Base-by-base conservation (phyloP, 345 rosid species). In the Melaleuca quinquenervia region DNA sequence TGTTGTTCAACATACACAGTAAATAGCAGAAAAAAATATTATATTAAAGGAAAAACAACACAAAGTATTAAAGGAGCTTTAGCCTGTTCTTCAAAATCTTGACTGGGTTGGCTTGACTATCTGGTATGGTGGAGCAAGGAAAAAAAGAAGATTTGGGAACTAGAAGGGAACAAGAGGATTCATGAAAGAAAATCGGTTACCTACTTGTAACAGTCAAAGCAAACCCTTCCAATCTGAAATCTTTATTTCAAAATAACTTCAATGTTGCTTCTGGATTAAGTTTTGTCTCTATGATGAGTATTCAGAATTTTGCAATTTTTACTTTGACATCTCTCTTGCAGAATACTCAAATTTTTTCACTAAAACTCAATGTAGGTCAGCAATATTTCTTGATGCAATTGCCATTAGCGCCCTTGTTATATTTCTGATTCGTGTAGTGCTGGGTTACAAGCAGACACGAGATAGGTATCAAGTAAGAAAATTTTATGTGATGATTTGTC, bases 401-500 rank as follows among this genome's bases (percentile, higher is more conserved):
- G 98, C 98, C 52, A 55, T 92, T 86, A 89, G 93, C 86, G 99
- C 98, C 84, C 96, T 97, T 52, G 90, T 97, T 91, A 91, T 97
- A 84, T 95, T 92, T 87, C 94, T 91, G 84, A 89, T 92, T 82
- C 99, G 99, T 7, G 97, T 95, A 90, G 96, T 90, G 86, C 91
- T 97, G 93, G 99, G 98, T 87, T 97, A 97, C 93, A 95, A 97
- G 88, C 99, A 97, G 90, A 97, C 99, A 64, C 94, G 98, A 96
- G 99, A 97, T 84, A 93, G 99, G 86, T 97, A 97, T 91, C 98
- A 97, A 91, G 98, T 95, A 90, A 95, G 95, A 89, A 24, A 12
- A 87, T 84, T 50, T 41, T 84, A 32, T 44, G 36, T 64, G 52
- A 32, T 84, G 53, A 18, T 36, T 41, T 27, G 24, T 45, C 50